phyloP scores from a whole-genome alignment of 345 rosid species.

The Hypericum androsaemum region DNA sequence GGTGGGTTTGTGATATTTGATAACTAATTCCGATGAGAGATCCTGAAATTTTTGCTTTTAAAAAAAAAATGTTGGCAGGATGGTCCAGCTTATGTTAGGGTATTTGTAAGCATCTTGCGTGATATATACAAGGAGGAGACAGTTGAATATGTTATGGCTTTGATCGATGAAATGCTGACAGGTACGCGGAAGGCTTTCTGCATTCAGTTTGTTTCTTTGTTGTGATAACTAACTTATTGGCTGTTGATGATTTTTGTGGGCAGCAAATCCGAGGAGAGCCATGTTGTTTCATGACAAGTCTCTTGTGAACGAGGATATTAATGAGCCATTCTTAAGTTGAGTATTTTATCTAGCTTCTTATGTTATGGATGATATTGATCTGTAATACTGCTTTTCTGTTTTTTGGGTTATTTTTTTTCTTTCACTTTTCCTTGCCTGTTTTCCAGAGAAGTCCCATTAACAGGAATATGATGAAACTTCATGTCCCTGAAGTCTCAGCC shows the following conservation, averaged over 20 bases:
- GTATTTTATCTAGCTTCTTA: too few relatives aligned
- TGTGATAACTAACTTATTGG: conserved; percentile 11
- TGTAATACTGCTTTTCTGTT: too few relatives aligned
- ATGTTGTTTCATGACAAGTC: conserved; percentile 79
- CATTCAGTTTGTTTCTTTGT: background rate
- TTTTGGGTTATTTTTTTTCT: too few relatives aligned
- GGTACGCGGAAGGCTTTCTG: conserved; percentile 27
- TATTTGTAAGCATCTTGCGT: conserved; percentile 76
- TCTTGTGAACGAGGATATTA: conserved; percentile 63
- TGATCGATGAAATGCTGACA: conserved; percentile 83
- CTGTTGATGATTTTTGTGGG: conserved; percentile 18
- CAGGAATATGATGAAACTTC: too few relatives aligned
- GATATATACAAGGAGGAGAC: conserved; percentile 93
- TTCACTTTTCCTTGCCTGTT: too few relatives aligned
- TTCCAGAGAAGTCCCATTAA: too few relatives aligned
- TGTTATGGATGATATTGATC: too few relatives aligned
- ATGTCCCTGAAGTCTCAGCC: too few relatives aligned
- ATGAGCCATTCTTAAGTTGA: conserved; percentile 82
- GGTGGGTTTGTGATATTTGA: too few relatives aligned
- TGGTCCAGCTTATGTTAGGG: conserved; percentile 83
- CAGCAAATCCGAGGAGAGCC: conserved; percentile 90
- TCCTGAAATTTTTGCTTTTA: too few relatives aligned
- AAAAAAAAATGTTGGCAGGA: conserved; percentile 37
- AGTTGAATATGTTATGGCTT: conserved; percentile 88
- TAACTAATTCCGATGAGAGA: too few relatives aligned